Percentiles rank a stretch among this genome's conserved stretches.
Conservation (phyloP, 2,329 filamentous ascomycete species). For the Dactylonectria macrodidyma region DNA sequence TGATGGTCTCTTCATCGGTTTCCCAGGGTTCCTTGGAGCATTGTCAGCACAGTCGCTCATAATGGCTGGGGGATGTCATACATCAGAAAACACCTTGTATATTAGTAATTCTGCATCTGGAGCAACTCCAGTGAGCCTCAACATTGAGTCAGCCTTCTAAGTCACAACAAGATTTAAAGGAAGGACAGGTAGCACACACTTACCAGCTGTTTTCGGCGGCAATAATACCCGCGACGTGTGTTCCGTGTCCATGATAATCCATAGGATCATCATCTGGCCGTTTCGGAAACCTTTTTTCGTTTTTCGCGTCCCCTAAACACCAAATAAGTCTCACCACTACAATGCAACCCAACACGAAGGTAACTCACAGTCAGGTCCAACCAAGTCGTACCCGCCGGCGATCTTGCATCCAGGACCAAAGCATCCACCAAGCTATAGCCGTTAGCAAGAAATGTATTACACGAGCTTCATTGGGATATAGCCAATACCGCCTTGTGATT, state of each 20-base stretch:
- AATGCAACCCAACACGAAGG: not conserved
- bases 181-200: conserved; percentile 4
- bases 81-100: conserved; percentile 61
- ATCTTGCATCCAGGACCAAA: conserved; percentile 58
- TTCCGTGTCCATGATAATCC: conserved; percentile 55
- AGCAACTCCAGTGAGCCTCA: conserved; percentile 61
- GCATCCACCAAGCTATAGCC: conserved; percentile 54
- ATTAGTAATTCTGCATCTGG: conserved; percentile 61
- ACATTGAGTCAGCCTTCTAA: conserved; percentile 5
- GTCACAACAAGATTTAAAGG: not conserved
- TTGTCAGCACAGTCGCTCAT: not conserved
- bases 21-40: conserved; percentile 46
- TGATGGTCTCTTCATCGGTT: conserved; percentile 54
- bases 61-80: conserved; percentile 19
- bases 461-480: not conserved
- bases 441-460: conserved; percentile 12
- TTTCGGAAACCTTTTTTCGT: conserved; percentile 50
- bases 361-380: conserved; percentile 51
- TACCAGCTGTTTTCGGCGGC: conserved; percentile 59
- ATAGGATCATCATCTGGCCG: conserved; percentile 54
- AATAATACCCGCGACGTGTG: conserved; percentile 64
- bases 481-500: conserved; percentile 54
- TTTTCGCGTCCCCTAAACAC: conserved; percentile 48
- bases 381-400: conserved; percentile 56
- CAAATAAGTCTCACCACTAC: conserved; percentile 23